Percentiles rank a stretch among this genome's conserved stretches.
These are phyloP conservation scores for Haplosporangium sp. DNA, from an alignment of 371 early-diverging fungal genomes.

Conservation along the genomic window DNA sequence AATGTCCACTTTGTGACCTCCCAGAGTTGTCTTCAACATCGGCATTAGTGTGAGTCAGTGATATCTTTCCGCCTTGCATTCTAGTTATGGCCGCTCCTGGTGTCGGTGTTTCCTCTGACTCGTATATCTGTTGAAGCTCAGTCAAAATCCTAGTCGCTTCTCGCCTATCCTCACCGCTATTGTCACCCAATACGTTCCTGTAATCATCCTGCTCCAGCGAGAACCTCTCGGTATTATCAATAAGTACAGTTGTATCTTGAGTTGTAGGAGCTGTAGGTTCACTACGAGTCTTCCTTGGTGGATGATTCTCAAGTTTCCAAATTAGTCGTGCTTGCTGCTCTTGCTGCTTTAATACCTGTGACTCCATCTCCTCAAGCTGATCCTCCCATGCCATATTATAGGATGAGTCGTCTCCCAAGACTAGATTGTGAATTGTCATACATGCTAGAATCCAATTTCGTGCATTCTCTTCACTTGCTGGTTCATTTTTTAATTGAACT, in stretches of 20 bases:
- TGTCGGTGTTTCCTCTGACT: background rate
- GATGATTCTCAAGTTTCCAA: slow-evolving; percentile 20
- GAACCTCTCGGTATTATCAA: no score
- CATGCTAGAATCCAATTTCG: slow-evolving; percentile 35
- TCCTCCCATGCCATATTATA: slow-evolving; percentile 27
- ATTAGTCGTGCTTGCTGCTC: slow-evolving; percentile 24
- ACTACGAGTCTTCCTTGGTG: background rate
- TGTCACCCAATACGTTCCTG: no score
- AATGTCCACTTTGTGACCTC: background rate
- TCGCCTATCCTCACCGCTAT: background rate
- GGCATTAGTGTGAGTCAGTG: no score
- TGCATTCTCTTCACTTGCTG: slow-evolving; percentile 19
- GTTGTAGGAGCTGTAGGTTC: no score
- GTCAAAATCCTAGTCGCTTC: no score
- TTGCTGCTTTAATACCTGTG: slow-evolving; percentile 16
- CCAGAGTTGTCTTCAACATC: background rate
- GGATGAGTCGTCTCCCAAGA: slow-evolving; percentile 30
- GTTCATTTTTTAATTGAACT: slow-evolving; percentile 35
- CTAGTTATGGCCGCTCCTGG: background rate
- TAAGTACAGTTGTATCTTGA: no score
- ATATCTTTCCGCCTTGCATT: no score
- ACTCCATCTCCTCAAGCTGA: slow-evolving; percentile 22
- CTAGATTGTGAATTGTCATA: slow-evolving; percentile 40
- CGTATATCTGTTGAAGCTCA: background rate
- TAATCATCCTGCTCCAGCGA: no score